phyloP scores from a whole-genome alignment of 169 alveolate genomes.

The Perkinsus olseni region DNA sequence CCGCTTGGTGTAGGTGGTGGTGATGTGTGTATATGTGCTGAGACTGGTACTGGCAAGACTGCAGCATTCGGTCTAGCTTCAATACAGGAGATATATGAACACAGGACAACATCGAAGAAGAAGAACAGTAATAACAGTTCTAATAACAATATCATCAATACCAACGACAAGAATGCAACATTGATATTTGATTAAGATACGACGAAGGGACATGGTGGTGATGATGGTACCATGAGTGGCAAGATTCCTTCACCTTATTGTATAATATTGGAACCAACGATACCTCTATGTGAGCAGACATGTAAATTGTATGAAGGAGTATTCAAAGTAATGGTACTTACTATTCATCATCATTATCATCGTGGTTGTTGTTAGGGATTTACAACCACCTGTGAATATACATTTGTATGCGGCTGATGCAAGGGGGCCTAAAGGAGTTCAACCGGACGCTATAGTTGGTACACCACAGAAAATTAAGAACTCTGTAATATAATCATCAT shows the following conservation, averaged over 20 bases:
- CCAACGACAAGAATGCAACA: too few species aligned
- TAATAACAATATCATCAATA: too few species aligned
- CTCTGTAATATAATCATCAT: background rate
- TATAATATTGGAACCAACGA: constrained; percentile 30
- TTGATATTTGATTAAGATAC: too few species aligned
- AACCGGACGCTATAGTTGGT: constrained; percentile 30
- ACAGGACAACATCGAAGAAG: background rate
- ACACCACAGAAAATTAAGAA: constrained; percentile 34
- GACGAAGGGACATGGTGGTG: too few species aligned
- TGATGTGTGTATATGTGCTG: constrained; percentile 45
- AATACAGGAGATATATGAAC: constrained; percentile 42
- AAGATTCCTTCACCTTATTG: constrained; percentile 10
- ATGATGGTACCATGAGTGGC: too few species aligned
- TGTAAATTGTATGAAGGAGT: constrained; percentile 30
- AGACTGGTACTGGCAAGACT: constrained; percentile 52
- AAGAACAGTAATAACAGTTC: background rate
- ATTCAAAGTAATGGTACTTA: background rate
- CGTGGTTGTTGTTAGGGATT: background rate
- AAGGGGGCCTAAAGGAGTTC: background rate
- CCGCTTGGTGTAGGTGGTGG: constrained; percentile 26
- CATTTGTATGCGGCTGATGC: background rate
- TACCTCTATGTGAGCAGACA: constrained; percentile 38
- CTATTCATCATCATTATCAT: background rate
- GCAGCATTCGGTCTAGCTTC: constrained; percentile 52
- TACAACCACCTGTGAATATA: too few species aligned